Conservation (phyloP, 257 asterid genomes). For the Salvia rosmarinus region DNA sequence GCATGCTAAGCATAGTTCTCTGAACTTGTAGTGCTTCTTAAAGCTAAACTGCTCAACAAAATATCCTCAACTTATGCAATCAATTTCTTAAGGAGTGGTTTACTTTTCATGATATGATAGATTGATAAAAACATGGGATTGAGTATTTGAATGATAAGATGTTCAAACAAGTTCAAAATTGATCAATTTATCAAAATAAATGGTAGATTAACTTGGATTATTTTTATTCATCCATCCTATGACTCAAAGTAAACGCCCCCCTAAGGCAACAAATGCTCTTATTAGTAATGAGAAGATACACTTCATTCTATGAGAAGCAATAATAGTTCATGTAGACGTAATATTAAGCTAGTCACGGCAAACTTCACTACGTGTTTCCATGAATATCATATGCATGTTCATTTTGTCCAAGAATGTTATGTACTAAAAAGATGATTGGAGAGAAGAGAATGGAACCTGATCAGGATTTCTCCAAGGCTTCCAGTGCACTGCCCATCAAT, state of each 20-base stretch:
- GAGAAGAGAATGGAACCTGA: conserved; percentile 45
- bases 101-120: too few species aligned
- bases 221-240: too few species aligned
- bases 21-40: background rate
- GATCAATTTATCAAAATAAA: too few species aligned
- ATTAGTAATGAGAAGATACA: background rate
- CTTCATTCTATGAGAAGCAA: background rate
- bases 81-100: too few species aligned
- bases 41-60: background rate
- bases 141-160: too few species aligned
- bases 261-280: background rate
- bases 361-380: background rate
- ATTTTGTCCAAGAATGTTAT: background rate
- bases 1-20: background rate
- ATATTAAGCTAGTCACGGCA: background rate
- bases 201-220: too few species aligned
- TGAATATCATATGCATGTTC: too few species aligned
- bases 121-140: too few species aligned
- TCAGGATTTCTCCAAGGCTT: conserved; percentile 88
- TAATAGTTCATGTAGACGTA: too few species aligned
- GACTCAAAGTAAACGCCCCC: too few species aligned
- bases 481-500: conserved; percentile 88
- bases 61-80: background rate
- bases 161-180: too few species aligned
- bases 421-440: background rate